phyloP scores from a whole-genome alignment of 176 grass and related monocot species.

The Canna indica region DNA sequence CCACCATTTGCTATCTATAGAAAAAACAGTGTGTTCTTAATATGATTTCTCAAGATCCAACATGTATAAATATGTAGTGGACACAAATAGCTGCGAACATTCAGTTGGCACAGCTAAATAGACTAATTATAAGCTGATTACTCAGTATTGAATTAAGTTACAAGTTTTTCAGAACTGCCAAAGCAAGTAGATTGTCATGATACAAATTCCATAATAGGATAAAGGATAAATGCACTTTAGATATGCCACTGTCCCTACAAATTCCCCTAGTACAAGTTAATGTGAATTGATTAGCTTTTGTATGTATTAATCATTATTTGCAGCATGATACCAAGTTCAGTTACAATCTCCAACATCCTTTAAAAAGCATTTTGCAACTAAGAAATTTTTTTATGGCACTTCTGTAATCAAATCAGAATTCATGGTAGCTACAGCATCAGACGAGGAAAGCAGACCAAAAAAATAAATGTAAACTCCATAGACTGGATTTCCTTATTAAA shows the following conservation, averaged over 20 bases:
- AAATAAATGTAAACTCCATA: neutral
- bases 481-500: neutral
- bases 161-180: neutral
- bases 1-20: slow-evolving; percentile 34
- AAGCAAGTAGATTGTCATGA: neutral
- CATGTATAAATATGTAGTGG: neutral
- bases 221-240: neutral
- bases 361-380: neutral
- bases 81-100: neutral
- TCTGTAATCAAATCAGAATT: neutral
- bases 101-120: neutral
- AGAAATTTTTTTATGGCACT: neutral
- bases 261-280: neutral
- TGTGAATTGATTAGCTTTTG: neutral
- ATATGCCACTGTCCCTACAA: neutral
- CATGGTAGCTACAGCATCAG: neutral
- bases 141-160: neutral
- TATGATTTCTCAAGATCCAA: neutral
- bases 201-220: neutral
- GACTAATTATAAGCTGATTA: neutral
- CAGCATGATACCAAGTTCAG: neutral
- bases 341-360: neutral
- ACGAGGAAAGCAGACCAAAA: neutral
- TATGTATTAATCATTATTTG: neutral
- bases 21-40: too few species aligned